Conservation (phyloP, 2,329 filamentous ascomycete species). For the Fonsecaea nubica region DNA sequence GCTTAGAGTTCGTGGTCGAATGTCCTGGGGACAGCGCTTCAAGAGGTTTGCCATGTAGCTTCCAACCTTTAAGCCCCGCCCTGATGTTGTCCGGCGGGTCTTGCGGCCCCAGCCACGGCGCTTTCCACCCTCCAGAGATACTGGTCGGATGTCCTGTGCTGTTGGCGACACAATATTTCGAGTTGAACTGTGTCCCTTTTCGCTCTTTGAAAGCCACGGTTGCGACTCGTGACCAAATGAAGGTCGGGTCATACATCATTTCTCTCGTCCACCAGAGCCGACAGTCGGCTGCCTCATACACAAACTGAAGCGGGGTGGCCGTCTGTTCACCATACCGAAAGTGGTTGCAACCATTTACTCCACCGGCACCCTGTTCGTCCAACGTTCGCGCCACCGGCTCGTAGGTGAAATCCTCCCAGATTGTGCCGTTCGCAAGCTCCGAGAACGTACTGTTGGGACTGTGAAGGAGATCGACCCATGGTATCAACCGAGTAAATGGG, state of each 20-base stretch:
- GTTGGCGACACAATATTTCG: constrained; percentile 33
- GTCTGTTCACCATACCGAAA: constrained; percentile 53
- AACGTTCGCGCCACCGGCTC: constrained; percentile 22
- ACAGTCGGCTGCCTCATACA: constrained; percentile 67
- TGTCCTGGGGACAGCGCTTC: constrained; percentile 6
- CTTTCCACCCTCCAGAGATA: constrained; percentile 36
- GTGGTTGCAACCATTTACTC: constrained; percentile 55
- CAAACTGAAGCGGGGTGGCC: constrained; percentile 63
- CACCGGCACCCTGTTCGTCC: constrained; percentile 42
- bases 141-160: constrained; percentile 36
- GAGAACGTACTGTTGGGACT: constrained; percentile 22
- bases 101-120: constrained; percentile 32
- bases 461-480: constrained; percentile 28
- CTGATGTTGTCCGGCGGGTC: constrained; percentile 27
- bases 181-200: constrained; percentile 34
- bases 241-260: constrained; percentile 59
- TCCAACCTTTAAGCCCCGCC: constrained; percentile 30
- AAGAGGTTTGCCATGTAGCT: constrained; percentile 27
- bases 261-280: constrained; percentile 64
- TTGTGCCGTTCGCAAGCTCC: constrained; percentile 32
- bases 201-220: constrained; percentile 46
- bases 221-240: constrained; percentile 59
- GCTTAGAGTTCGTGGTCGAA: background rate
- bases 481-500: background rate
- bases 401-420: constrained; percentile 35